Evolutionary conservation across 805 yeast genomes (phyloP).

Genomic region (Pachysolen tannophilus): DNA sequence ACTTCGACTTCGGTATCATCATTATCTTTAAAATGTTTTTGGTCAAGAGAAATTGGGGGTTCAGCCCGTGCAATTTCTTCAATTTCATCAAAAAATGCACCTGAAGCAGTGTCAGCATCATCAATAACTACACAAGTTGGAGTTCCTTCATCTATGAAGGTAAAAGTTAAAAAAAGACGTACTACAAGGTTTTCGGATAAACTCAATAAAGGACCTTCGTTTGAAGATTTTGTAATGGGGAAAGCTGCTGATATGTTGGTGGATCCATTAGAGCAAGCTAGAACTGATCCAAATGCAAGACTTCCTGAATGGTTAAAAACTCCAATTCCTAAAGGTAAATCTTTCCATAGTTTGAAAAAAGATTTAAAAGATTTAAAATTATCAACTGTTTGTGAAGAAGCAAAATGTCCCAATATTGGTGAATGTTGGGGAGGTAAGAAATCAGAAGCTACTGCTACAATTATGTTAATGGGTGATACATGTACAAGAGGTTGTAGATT

Average conservation of each 20-base stretch:
- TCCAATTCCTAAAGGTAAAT: constrained; percentile 92
- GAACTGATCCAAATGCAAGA: constrained; percentile 60
- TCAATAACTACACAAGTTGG: no score
- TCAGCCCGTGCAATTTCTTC: no score
- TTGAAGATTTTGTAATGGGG: constrained; percentile 84
- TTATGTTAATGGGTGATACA: constrained; percentile 97
- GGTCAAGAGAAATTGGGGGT: no score
- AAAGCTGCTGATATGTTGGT: constrained; percentile 57
- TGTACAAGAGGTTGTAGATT: constrained; percentile 99
- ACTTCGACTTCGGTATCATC: no score
- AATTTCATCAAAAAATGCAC: no score
- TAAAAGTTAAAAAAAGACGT: constrained; percentile 32
- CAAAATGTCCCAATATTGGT: constrained; percentile 98
- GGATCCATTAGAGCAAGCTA: constrained; percentile 75
- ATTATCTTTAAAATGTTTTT: no score
- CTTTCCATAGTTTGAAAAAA: constrained; percentile 68
- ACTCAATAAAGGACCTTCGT: constrained; percentile 81
- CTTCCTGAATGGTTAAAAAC: constrained; percentile 93
- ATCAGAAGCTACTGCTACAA: constrained; percentile 93
- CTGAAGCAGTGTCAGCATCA: no score
- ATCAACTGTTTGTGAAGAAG: constrained; percentile 97
- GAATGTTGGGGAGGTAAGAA: constrained; percentile 99
- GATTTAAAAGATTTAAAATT: constrained; percentile 85
- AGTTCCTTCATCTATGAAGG: no score
- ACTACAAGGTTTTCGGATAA: constrained; percentile 59